These are phyloP conservation scores for Rhodomyrtus psidioides DNA, from an alignment of 441 rosid genomes.

Conservation along the genomic window DNA sequence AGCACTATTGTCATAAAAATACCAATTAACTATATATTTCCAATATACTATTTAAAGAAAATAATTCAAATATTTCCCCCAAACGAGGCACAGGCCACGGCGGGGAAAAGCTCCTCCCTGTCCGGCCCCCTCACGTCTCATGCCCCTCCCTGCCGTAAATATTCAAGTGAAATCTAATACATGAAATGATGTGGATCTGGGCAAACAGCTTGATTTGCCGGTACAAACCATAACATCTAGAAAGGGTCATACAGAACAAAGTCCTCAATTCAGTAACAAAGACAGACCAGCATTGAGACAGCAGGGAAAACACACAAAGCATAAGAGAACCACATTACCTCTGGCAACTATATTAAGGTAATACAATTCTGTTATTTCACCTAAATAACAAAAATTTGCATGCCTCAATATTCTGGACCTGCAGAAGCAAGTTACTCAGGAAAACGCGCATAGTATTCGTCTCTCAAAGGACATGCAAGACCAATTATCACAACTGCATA, in stretches of 20 bases:
- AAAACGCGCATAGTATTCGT: background rate
- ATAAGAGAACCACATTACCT: background rate
- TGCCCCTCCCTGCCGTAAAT: background rate
- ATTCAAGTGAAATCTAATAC: background rate
- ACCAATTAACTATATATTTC: background rate
- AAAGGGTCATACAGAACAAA: background rate
- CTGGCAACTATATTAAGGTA: background rate
- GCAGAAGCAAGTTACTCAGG: background rate
- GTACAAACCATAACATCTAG: background rate
- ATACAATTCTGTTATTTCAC: background rate
- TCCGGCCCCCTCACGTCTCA: background rate
- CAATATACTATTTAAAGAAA: background rate
- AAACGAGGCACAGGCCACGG: background rate
- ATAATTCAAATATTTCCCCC: background rate
- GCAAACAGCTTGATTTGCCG: background rate
- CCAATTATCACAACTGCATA: background rate
- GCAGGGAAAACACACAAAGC: background rate
- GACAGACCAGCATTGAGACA: background rate
- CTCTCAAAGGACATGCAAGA: background rate
- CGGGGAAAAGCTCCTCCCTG: background rate
- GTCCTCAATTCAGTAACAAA: background rate
- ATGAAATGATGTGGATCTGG: background rate
- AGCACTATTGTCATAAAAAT: background rate
- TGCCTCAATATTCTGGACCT: background rate
- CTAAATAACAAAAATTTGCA: background rate